Conservation (phyloP, 345 rosid genomes). For the Salix viminalis region DNA sequence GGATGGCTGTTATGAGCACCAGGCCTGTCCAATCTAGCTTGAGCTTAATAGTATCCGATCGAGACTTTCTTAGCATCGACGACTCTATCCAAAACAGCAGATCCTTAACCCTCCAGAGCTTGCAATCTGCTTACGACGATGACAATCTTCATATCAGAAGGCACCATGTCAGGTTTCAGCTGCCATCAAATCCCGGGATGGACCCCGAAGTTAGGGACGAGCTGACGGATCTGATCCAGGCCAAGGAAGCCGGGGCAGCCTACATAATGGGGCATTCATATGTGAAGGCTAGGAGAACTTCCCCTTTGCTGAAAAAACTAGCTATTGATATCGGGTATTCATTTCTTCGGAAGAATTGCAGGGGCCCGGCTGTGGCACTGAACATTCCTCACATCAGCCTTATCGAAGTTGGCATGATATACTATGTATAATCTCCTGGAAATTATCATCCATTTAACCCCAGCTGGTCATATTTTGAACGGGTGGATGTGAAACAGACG, state of each 20-base stretch:
- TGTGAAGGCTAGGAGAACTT: conserved; percentile 70
- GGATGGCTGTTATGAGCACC: conserved; percentile 91
- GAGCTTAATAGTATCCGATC: conserved; percentile 49
- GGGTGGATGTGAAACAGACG: neutral
- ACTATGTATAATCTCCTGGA: conserved; percentile 48
- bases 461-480: neutral
- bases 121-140: conserved; percentile 64
- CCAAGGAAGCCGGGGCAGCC: conserved; percentile 85
- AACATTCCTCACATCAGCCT: conserved; percentile 92
- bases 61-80: conserved; percentile 36
- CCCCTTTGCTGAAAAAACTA: conserved; percentile 64
- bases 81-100: conserved; percentile 64
- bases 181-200: conserved; percentile 53
- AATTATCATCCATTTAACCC: neutral
- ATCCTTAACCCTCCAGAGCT: conserved; percentile 60
- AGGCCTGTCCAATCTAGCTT: conserved; percentile 45
- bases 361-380: conserved; percentile 87
- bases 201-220: conserved; percentile 75
- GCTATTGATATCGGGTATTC: conserved; percentile 78
- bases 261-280: conserved; percentile 88
- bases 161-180: conserved; percentile 60
- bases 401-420: conserved; percentile 93
- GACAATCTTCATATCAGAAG: conserved; percentile 55
- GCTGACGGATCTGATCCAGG: conserved; percentile 68
- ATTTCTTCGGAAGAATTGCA: conserved; percentile 88